These are phyloP conservation scores for Colletotrichum costaricense DNA, from an alignment of 2,329 filamentous ascomycete species.

Conservation along the genomic window DNA sequence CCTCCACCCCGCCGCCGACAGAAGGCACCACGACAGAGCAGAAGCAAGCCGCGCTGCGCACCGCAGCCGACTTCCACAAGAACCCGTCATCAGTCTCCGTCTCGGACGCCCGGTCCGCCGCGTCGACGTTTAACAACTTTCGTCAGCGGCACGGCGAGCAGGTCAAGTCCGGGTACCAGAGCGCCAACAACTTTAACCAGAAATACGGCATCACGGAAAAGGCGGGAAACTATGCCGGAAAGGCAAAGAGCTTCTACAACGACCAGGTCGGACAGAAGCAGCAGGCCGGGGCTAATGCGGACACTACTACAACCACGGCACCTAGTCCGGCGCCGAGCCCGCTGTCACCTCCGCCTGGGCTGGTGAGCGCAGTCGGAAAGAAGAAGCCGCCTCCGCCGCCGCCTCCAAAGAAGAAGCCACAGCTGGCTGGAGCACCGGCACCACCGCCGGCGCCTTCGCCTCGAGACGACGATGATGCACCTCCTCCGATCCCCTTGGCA, in stretches of 20 bases:
- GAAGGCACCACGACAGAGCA: constrained; percentile 73
- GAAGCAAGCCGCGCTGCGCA: constrained; percentile 72
- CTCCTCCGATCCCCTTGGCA: constrained; percentile 64
- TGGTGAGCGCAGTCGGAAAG: constrained; percentile 49
- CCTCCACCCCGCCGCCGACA: constrained; percentile 44
- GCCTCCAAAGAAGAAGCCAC: constrained; percentile 64
- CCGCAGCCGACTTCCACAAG: constrained; percentile 68
- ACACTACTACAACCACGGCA: background rate
- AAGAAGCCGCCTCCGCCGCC: constrained; percentile 66
- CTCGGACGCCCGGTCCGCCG: constrained; percentile 67
- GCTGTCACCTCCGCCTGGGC: constrained; percentile 30
- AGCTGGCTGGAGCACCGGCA: constrained; percentile 42
- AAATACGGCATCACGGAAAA: constrained; percentile 67
- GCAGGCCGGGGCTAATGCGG: background rate
- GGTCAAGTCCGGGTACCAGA: constrained; percentile 68
- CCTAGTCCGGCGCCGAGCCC: background rate
- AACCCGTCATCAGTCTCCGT: constrained; percentile 72
- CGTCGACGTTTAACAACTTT: constrained; percentile 74
- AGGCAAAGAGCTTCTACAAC: background rate
- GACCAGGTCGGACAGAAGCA: constrained; percentile 31
- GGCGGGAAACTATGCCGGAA: constrained; percentile 42
- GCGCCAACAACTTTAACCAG: constrained; percentile 68
- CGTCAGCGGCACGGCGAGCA: constrained; percentile 77
- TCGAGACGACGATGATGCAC: constrained; percentile 44
- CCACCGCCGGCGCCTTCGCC: constrained; percentile 22